Evolutionary conservation across 306 rosid genomes (phyloP).

Genomic region (Senna tora): DNA sequence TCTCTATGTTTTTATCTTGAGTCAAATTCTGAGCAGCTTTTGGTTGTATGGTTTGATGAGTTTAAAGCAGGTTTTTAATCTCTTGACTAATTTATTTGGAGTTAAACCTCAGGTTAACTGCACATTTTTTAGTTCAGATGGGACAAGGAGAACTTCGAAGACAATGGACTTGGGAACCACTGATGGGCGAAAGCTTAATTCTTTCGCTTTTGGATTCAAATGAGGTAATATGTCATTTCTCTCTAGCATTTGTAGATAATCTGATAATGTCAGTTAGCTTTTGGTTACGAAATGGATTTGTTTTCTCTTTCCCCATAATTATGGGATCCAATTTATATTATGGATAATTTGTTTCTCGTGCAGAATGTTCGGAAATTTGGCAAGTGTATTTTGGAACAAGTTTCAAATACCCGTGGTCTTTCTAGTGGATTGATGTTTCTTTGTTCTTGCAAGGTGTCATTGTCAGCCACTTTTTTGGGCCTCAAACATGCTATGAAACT

Average conservation of each 20-base stretch:
- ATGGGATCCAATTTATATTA: slow-evolving; percentile 25
- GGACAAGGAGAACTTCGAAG: slow-evolving; percentile 70
- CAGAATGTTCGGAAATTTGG: slow-evolving; percentile 91
- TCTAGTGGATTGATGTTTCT: slow-evolving; percentile 85
- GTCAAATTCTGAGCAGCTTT: slow-evolving; percentile 22
- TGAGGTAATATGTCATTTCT: slow-evolving; percentile 62
- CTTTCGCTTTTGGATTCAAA: slow-evolving; percentile 86
- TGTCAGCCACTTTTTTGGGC: slow-evolving; percentile 67
- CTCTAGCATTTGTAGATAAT: slow-evolving; percentile 19
- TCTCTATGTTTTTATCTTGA: slow-evolving; percentile 29
- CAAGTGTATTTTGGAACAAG: slow-evolving; percentile 82
- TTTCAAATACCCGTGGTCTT: slow-evolving; percentile 83
- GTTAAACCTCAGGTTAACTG: slow-evolving; percentile 76
- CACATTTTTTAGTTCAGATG: slow-evolving; percentile 74
- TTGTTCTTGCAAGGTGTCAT: slow-evolving; percentile 62
- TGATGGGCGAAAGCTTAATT: slow-evolving; percentile 88
- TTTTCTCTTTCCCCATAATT: neutral
- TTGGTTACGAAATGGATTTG: slow-evolving; percentile 25
- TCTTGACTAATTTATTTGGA: slow-evolving; percentile 47
- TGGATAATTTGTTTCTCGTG: slow-evolving; percentile 33
- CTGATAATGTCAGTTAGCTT: slow-evolving; percentile 20
- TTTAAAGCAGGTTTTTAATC: slow-evolving; percentile 26
- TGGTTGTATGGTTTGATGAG: slow-evolving; percentile 6
- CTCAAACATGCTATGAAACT: slow-evolving; percentile 86
- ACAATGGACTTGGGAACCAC: slow-evolving; percentile 95